phyloP scores from a whole-genome alignment of 2,329 filamentous ascomycete species.

The Alternaria novae-zelandiae region DNA sequence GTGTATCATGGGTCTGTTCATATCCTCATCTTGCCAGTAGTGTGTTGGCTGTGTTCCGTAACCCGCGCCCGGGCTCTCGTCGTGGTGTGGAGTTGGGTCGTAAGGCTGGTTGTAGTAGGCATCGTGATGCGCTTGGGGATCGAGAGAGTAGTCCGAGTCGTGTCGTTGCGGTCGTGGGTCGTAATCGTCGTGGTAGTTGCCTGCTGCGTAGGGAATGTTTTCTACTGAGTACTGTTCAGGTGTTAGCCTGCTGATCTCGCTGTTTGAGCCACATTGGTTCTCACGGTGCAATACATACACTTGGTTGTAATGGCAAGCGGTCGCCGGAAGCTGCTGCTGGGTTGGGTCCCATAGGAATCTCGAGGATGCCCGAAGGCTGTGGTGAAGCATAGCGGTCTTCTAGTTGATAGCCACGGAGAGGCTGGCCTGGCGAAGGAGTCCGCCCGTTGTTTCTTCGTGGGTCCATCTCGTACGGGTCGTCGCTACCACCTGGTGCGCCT shows the following conservation, averaged over 20 bases:
- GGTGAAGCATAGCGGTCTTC: conserved; percentile 72
- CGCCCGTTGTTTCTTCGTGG: conserved; percentile 56
- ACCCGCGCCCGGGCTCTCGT: conserved; percentile 60
- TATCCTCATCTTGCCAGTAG: conserved; percentile 73
- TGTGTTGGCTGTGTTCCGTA: conserved; percentile 59
- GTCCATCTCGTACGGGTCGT: conserved; percentile 55
- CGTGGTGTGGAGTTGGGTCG: conserved; percentile 66
- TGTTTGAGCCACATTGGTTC: neutral
- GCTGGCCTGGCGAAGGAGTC: conserved; percentile 79
- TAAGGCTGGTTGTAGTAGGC: conserved; percentile 86
- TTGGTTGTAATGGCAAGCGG: conserved; percentile 80
- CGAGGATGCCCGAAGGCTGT: conserved; percentile 57
- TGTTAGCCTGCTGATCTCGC: conserved; percentile 6
- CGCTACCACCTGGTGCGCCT: conserved; percentile 26
- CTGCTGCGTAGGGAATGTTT: conserved; percentile 70
- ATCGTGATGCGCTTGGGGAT: conserved; percentile 86
- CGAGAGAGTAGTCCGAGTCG: conserved; percentile 72
- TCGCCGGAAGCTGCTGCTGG: conserved; percentile 70
- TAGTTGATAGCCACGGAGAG: conserved; percentile 78
- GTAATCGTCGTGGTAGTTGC: conserved; percentile 63
- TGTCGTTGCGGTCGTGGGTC: conserved; percentile 56
- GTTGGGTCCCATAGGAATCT: conserved; percentile 71
- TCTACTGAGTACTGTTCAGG: conserved; percentile 69
- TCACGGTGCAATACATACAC: conserved; percentile 62
- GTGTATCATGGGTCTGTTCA: conserved; percentile 77